Evolutionary conservation across 352 stramenopile species (phyloP).

Genomic region (Aphanomyces euteiches): DNA sequence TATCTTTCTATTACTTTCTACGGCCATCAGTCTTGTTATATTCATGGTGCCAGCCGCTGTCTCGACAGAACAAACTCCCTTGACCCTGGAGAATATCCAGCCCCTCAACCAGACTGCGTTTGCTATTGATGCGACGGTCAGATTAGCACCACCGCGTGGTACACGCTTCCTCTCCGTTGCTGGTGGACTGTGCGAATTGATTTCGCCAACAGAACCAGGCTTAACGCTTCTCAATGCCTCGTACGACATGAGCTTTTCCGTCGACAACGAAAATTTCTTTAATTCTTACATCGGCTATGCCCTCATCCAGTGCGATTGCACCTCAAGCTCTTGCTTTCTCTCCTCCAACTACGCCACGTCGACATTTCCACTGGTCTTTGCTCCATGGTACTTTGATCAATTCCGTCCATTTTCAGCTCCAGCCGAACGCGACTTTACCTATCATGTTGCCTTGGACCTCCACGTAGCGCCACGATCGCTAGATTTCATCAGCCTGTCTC

Average conservation of each 20-base stretch:
- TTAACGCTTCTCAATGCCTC: background rate
- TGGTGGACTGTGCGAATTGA: conserved; percentile 7
- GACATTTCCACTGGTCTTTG: conserved; percentile 1
- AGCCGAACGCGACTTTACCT: background rate
- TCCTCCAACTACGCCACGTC: background rate
- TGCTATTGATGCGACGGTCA: background rate
- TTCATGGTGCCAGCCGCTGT: conserved; percentile 1
- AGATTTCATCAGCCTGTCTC: background rate
- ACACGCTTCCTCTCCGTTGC: conserved; percentile 7
- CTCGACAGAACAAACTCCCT: background rate
- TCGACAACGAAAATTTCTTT: background rate
- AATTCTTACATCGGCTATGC: background rate
- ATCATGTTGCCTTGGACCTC: background rate
- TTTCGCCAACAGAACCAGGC: background rate
- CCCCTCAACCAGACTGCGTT: background rate
- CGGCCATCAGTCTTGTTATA: background rate
- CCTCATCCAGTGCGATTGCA: conserved; percentile 6
- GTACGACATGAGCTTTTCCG: background rate
- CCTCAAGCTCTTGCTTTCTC: background rate
- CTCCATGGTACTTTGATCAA: conserved; percentile 16
- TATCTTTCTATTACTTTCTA: conserved; percentile 11
- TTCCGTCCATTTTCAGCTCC: conserved; percentile 4
- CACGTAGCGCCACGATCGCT: background rate
- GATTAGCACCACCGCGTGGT: background rate
- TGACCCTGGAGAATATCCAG: background rate